Base-by-base conservation (phyloP, 1,139 yeast genomes). In the Kodamaea sp. region DNA sequence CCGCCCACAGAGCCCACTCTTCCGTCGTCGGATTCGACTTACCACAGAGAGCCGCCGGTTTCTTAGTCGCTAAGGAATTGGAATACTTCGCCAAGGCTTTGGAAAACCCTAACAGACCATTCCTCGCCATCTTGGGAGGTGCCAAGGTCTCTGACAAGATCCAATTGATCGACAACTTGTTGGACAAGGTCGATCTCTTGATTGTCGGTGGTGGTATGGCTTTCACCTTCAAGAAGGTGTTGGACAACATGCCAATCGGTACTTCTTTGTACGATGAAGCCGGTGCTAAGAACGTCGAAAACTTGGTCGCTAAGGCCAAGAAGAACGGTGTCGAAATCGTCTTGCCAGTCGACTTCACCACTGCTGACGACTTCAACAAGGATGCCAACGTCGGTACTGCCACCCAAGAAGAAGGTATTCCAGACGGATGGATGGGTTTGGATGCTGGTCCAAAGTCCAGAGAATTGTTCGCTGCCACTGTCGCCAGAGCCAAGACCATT, bases 181-280 rank as follows among this genome's bases (percentile, higher is more conserved):
- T 90, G 60, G 89, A 90, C 74, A 92, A 90, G 80, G 97, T 90
- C 57, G 83, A 92, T 69, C 69, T 82, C 47, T 76, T 90, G 65
- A 87, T 90, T 69, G 83, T 90, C 57, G 97, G 97, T 64, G 97
- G 97, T 73, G 97, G 97, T 73, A 90, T 90, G 97, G 90, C 97
- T 42, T 90, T 89, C 82, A 90, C 97, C 58, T 90, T 90, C 79
- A 87, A 86, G 78, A 90, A 92, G 79, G 84, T 90, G 40, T 67
- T 88, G 53, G 85, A 87, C 66, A 77, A 78, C 63, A 81, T 86
- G 73, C 66, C 79, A 44, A 92, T 92, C 56, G 97, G 97, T 64
- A 72, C 80, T 66, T 90, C 97, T 28, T 76, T 90, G 58, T 90
- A 62, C 68, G 97, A 90, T 63, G 85, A 78, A 59, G 96, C 80